Conservation (phyloP, 2,329 filamentous ascomycete genomes). For the Alternaria arborescens region DNA sequence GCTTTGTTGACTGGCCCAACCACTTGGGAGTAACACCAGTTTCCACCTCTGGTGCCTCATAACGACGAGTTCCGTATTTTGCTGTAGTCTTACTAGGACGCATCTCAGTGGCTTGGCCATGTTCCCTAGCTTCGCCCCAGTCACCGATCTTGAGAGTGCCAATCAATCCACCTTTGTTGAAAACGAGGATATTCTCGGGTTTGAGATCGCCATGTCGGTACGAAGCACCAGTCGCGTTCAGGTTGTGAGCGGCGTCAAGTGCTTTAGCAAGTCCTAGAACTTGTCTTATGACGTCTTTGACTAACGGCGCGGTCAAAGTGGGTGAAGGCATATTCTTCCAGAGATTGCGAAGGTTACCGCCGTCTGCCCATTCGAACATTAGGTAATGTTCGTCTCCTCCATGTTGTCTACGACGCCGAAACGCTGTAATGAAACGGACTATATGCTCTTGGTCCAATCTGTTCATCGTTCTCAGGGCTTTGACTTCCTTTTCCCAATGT, state of each 20-base stretch:
- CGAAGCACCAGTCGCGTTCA: slow-evolving; percentile 7
- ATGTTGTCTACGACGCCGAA: slow-evolving; percentile 7
- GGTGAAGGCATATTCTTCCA: slow-evolving; percentile 22
- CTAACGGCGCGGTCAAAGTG: slow-evolving; percentile 1
- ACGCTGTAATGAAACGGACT: slow-evolving; percentile 27
- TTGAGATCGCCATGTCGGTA: slow-evolving; percentile 49
- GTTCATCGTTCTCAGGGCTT: slow-evolving; percentile 25
- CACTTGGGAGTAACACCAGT: neutral
- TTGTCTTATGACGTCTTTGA: slow-evolving; percentile 16
- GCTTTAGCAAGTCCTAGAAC: slow-evolving; percentile 32
- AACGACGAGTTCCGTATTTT: slow-evolving; percentile 21
- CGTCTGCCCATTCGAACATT: slow-evolving; percentile 35
- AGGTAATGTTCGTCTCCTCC: slow-evolving; percentile 20
- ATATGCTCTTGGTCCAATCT: slow-evolving; percentile 25
- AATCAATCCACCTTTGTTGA: neutral
- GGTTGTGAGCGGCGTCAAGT: slow-evolving; percentile 18
- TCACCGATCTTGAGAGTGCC: slow-evolving; percentile 29
- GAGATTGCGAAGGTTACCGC: slow-evolving; percentile 27
- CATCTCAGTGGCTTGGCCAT: slow-evolving; percentile 8
- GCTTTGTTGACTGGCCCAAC: neutral
- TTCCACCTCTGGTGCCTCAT: slow-evolving; percentile 26
- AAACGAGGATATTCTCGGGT: slow-evolving; percentile 51
- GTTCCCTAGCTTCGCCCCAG: slow-evolving; percentile 23
- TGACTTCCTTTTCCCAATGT: slow-evolving; percentile 23
- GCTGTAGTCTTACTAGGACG: slow-evolving; percentile 16